Percentiles rank a stretch among this genome's conserved stretches.
Evolutionary conservation across 768 basidiomycete genomes (phyloP).

Genomic region (Termitomyces sp.): DNA sequence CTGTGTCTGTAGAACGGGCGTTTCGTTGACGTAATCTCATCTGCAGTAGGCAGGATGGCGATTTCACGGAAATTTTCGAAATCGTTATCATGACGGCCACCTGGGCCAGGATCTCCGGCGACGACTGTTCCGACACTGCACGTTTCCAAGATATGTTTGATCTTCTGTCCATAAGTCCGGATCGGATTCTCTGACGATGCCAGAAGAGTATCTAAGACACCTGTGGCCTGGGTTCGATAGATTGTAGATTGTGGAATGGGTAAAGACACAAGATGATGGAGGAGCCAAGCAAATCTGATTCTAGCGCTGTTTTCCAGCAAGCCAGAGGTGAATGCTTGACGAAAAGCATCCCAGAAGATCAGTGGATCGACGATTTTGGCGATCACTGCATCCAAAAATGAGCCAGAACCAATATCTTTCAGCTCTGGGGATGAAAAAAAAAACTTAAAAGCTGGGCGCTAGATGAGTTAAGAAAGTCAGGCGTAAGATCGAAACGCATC

Average conservation of each 20-base stretch:
- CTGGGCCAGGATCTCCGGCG: background rate
- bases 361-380: background rate
- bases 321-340: background rate
- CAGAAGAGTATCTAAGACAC: background rate
- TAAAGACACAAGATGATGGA: background rate
- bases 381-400: background rate
- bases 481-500: conserved; percentile 33
- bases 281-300: background rate
- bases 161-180: background rate
- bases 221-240: background rate
- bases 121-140: background rate
- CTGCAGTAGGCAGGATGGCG: background rate
- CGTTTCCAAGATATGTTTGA: background rate
- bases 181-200: background rate
- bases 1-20: background rate
- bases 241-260: background rate
- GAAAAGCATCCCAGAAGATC: conserved; percentile 2
- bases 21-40: background rate
- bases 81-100: conserved; percentile 5
- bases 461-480: conserved; percentile 28
- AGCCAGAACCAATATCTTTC: background rate
- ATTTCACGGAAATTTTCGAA: background rate
- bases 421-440: background rate
- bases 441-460: background rate
- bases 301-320: background rate